Conservation (phyloP, 164 flowering plant species). For the Sextonia rubra region DNA sequence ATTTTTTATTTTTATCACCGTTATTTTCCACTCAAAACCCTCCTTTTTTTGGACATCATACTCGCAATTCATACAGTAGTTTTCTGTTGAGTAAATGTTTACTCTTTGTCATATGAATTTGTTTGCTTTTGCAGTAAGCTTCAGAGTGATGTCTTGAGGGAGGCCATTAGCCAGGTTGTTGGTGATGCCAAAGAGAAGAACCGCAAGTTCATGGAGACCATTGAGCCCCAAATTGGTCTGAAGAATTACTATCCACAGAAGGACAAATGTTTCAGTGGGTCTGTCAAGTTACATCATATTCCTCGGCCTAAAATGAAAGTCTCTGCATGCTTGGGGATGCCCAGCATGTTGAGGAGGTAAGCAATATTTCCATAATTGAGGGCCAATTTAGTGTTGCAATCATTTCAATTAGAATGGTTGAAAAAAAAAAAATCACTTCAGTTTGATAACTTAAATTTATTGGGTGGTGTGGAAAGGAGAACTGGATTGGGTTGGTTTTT, state of each 20-base stretch:
- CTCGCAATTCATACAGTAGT: too few relatives aligned
- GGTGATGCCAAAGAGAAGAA: conserved; percentile 10
- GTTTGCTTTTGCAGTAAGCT: conserved; percentile 13
- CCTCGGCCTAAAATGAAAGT: conserved; percentile 29
- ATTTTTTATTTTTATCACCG: too few relatives aligned
- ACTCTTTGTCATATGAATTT: too few relatives aligned
- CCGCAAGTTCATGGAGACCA: conserved; percentile 15
- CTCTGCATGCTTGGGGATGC: conserved; percentile 28
- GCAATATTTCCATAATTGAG: background rate
- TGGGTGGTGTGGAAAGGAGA: too few relatives aligned
- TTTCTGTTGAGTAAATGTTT: too few relatives aligned
- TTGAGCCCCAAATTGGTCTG: conserved; percentile 20
- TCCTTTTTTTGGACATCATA: too few relatives aligned
- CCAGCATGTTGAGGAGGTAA: conserved; percentile 22
- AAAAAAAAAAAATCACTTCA: too few relatives aligned
- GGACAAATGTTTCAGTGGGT: conserved; percentile 29
- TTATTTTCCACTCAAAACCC: too few relatives aligned
- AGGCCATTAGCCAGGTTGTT: conserved; percentile 9
- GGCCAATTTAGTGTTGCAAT: too few relatives aligned
- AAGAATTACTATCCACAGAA: conserved; percentile 17
- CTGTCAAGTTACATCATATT: conserved; percentile 31
- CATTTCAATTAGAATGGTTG: too few relatives aligned
- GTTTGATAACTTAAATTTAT: too few relatives aligned
- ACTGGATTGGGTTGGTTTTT: too few relatives aligned
- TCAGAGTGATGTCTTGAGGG: conserved; percentile 18